phyloP scores from a whole-genome alignment of 106 monocot species.

The Ottelia alismoides region DNA sequence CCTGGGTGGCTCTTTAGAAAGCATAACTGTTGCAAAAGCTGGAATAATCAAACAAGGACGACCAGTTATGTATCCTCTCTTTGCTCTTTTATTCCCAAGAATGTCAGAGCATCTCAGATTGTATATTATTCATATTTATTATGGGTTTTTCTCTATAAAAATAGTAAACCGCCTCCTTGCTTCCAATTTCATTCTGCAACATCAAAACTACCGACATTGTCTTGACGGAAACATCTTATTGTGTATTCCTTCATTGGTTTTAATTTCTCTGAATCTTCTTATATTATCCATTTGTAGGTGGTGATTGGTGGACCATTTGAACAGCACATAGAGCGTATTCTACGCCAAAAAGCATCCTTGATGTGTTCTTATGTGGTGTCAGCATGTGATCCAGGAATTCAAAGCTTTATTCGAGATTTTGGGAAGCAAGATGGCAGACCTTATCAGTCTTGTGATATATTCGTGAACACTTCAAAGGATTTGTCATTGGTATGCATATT shows the following conservation, averaged over 20 bases:
- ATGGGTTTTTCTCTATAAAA: too few species aligned
- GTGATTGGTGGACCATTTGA: constrained; percentile 86
- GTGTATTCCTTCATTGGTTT: not conserved
- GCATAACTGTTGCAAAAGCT: constrained; percentile 88
- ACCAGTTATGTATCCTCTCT: constrained; percentile 60
- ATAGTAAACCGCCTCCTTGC: too few species aligned
- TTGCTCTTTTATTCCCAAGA: too few species aligned
- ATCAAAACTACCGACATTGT: too few species aligned
- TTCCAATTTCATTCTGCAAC: too few species aligned
- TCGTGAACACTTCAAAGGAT: constrained; percentile 27
- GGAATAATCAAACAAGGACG: constrained; percentile 83
- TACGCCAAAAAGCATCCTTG: constrained; percentile 47
- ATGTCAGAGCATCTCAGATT: too few species aligned
- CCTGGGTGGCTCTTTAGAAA: constrained; percentile 90
- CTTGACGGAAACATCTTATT: too few species aligned
- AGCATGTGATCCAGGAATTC: constrained; percentile 54
- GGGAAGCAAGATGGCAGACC: constrained; percentile 30
- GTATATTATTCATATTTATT: too few species aligned
- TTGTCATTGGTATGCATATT: constrained; percentile 46
- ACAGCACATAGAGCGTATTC: constrained; percentile 51
- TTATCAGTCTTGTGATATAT: constrained; percentile 64
- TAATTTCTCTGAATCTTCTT: not conserved
- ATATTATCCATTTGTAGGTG: constrained; percentile 50
- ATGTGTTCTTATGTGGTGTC: constrained; percentile 55
- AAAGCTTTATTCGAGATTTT: constrained; percentile 30